phyloP scores from a whole-genome alignment of 306 rosid genomes.

The Sechiopsis laciniata region DNA sequence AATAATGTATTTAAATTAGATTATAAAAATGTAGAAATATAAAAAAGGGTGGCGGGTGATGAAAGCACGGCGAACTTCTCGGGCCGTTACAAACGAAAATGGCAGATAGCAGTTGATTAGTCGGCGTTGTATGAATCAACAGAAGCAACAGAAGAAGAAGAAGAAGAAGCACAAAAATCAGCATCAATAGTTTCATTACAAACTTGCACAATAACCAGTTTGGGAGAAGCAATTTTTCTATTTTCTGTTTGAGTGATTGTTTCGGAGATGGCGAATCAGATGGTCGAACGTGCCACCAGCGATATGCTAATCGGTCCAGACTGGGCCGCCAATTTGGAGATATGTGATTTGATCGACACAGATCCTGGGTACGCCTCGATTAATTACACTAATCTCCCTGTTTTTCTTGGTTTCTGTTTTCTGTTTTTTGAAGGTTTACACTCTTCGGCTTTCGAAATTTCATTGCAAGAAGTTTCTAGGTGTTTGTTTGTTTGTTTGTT shows the following conservation, averaged over 20 bases:
- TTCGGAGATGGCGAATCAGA: conserved; percentile 49
- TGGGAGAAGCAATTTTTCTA: no score
- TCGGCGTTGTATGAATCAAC: background rate
- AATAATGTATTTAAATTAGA: no score
- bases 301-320: conserved; percentile 88
- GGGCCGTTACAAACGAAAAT: background rate
- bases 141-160: no score
- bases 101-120: background rate
- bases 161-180: background rate
- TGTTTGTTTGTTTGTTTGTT: background rate
- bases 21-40: background rate
- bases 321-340: conserved; percentile 93
- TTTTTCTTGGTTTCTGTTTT: background rate
- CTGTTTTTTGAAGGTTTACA: background rate
- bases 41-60: background rate
- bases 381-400: conserved; percentile 15
- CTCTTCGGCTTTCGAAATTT: background rate
- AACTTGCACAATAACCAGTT: background rate
- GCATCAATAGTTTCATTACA: background rate
- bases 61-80: background rate
- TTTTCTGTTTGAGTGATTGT: background rate
- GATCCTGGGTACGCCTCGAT: conserved; percentile 58
- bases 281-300: conserved; percentile 91
- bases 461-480: background rate
- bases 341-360: conserved; percentile 75